Evolutionary conservation across 2,329 filamentous ascomycete genomes (phyloP).

Genomic region (Paecilomyces dactylethromorphus): DNA sequence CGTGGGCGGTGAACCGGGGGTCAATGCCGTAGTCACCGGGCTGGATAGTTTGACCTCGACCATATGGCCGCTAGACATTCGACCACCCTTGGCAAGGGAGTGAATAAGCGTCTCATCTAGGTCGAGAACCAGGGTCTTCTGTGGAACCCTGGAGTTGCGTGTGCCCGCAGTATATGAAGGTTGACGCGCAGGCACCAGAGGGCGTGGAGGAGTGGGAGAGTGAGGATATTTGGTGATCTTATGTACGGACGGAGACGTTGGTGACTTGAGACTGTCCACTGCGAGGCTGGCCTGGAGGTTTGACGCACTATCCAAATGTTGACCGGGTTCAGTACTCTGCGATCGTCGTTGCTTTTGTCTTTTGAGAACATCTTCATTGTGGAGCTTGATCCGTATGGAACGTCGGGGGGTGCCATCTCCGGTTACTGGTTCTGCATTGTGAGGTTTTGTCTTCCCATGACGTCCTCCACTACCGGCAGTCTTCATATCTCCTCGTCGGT

Average conservation of each 20-base stretch:
- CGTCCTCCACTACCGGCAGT: conserved; percentile 17
- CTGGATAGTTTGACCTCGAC: conserved; percentile 77
- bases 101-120: conserved; percentile 97
- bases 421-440: conserved; percentile 17
- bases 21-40: conserved; percentile 31
- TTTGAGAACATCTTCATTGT: conserved; percentile 69
- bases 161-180: conserved; percentile 68
- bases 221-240: conserved; percentile 84
- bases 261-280: conserved; percentile 80
- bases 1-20: conserved; percentile 51
- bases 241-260: conserved; percentile 67
- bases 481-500: conserved; percentile 20
- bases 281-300: conserved; percentile 49
- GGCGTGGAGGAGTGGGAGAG: conserved; percentile 79
- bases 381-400: conserved; percentile 85
- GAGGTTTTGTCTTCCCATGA: conserved; percentile 19
- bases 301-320: conserved; percentile 16
- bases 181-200: conserved; percentile 80
- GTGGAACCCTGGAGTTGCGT: conserved; percentile 45
- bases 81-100: conserved; percentile 91
- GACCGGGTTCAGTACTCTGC: conserved; percentile 24
- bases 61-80: conserved; percentile 97
- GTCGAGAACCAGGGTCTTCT: conserved; percentile 93
- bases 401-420: conserved; percentile 66
- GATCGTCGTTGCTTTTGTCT: conserved; percentile 50